phyloP scores from a whole-genome alignment of 2,329 filamentous ascomycete species.

The Diaporthe helianthi region DNA sequence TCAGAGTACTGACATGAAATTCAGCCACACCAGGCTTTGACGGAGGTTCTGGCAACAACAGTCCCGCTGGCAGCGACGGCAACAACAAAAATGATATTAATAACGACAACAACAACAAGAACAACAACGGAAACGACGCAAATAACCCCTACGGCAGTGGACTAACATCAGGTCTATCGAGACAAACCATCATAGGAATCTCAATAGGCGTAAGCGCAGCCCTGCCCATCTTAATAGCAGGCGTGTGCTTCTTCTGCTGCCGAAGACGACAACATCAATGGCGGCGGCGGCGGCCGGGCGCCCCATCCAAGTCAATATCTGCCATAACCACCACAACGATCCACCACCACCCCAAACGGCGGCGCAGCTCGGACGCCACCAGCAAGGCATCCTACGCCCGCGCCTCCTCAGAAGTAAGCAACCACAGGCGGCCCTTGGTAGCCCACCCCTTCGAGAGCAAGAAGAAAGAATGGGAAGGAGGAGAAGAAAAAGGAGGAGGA shows the following conservation, averaged over 20 bases:
- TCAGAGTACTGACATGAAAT: background rate
- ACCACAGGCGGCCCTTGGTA: background rate
- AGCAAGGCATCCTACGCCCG: background rate
- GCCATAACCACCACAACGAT: background rate
- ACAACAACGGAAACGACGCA: background rate
- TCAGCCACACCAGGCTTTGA: background rate
- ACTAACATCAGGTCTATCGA: background rate
- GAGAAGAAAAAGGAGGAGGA: background rate
- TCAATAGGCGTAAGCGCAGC: background rate
- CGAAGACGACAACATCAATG: no score
- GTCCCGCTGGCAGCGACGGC: background rate
- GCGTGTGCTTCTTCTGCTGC: conserved; percentile 4
- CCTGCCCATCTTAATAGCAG: conserved; percentile 8
- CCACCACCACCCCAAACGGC: background rate
- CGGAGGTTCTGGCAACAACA: background rate
- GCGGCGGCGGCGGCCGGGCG: background rate
- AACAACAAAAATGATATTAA: background rate
- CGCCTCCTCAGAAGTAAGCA: background rate
- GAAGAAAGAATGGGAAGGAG: background rate
- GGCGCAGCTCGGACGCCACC: background rate
- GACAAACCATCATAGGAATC: conserved; percentile 7
- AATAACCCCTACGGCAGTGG: background rate
- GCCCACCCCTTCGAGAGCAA: background rate
- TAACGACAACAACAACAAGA: background rate
- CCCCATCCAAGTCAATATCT: background rate